phyloP scores from a whole-genome alignment of 495 filamentous ascomycete genomes.

The Talaromyces thailandensis region DNA sequence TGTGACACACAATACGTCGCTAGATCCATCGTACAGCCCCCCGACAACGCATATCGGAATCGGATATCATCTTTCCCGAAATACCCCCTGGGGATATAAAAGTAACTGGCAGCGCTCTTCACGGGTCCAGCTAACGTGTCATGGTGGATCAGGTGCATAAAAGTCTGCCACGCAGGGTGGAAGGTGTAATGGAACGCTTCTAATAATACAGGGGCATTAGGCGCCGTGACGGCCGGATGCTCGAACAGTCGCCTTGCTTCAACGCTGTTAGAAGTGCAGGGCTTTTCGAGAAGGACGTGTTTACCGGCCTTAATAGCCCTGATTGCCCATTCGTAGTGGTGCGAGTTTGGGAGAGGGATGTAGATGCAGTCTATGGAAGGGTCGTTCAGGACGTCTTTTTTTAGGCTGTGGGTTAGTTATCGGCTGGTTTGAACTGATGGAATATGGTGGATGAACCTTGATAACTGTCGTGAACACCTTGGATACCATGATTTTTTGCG shows the following conservation, averaged over 20 bases:
- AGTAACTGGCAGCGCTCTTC: slow-evolving; percentile 6
- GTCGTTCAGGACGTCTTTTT: slow-evolving; percentile 28
- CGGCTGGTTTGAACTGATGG: neutral
- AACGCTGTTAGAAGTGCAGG: slow-evolving; percentile 26
- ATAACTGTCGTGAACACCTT: slow-evolving; percentile 39
- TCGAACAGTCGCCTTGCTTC: slow-evolving; percentile 30
- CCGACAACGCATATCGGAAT: slow-evolving; percentile 41
- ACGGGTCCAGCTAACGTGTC: slow-evolving; percentile 9
- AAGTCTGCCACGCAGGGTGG: slow-evolving; percentile 43
- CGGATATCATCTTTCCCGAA: slow-evolving; percentile 41
- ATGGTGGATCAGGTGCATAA: slow-evolving; percentile 32
- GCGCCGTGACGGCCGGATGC: slow-evolving; percentile 17
- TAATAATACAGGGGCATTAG: slow-evolving; percentile 35
- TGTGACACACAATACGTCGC: slow-evolving; percentile 39
- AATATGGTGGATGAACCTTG: slow-evolving; percentile 21
- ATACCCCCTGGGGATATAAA: slow-evolving; percentile 9
- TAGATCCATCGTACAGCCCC: slow-evolving; percentile 52
- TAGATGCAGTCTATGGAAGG: slow-evolving; percentile 34
- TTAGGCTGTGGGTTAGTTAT: neutral
- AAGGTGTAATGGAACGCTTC: slow-evolving; percentile 54
- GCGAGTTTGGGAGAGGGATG: slow-evolving; percentile 40
- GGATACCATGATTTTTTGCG: slow-evolving; percentile 50
- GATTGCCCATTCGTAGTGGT: slow-evolving; percentile 38
- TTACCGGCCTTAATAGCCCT: slow-evolving; percentile 30
- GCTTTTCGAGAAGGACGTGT: slow-evolving; percentile 43